Base-by-base conservation (phyloP, 495 filamentous ascomycete species). In the Elasticomyces elasticus region DNA sequence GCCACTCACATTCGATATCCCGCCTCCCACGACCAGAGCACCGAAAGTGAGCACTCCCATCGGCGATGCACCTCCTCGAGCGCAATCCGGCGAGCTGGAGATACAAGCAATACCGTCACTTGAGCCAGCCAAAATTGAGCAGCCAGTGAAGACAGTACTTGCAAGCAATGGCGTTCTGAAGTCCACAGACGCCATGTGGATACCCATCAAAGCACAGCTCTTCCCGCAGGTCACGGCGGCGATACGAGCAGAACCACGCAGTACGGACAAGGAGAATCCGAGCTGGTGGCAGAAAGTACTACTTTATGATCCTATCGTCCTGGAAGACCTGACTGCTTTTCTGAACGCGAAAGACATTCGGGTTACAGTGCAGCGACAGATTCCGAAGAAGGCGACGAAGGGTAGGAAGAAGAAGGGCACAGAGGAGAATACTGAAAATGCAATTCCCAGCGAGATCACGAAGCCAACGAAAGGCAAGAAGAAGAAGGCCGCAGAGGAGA, bases 221-320 rank as follows among this genome's bases (percentile, higher is more conserved):
- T 82, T 81, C 60, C 60, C 59, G 7, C 73, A 76, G 55, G 87
- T 95, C 51, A 87, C 83, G 1, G 71, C 73, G 35, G 82, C 84
- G 6, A 73, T 95, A 37, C 77, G 63, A 6, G 67, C 64, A 7
- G 71, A 69, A 56, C 75, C 72, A 26, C 77, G 62, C 52, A 78
- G 73, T 15, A 76, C 64, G 38, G 71, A 77, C 62, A 72, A 68
- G 5, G 52, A 54, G 24, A 66, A 70, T 28, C 81, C 79, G 11
- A 86, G 76, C 6, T 96, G 87, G 84, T 74, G 94, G 50, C 84
- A 95, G 71, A 91, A 89, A 67, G 95, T 98, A 43, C 74, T 97
- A 17, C 81, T 95, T 69, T 97, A 91, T 65, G 91, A 97, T 58
- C 89, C 94, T 0, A 84, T 98, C 35, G 74, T 92, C 0, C 64